Evolutionary conservation across 202 grass and related monocot genomes (phyloP).

Genomic region (Elaeis oleifera): DNA sequence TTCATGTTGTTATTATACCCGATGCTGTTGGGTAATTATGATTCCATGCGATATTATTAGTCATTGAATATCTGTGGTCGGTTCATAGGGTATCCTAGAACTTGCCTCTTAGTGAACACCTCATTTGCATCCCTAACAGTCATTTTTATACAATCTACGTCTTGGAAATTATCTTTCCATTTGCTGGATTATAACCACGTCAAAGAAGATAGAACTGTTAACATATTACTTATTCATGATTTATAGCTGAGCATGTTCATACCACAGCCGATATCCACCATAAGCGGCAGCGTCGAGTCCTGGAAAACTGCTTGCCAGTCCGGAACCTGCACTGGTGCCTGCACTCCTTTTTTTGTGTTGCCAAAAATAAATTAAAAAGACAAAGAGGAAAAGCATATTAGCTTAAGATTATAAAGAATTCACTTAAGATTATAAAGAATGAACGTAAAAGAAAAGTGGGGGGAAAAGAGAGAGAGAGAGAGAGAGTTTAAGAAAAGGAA

Average conservation of each 20-base stretch:
- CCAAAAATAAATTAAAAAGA: background rate
- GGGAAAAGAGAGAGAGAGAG: background rate
- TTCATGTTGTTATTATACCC: too few relatives aligned
- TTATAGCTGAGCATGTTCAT: background rate
- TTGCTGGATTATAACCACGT: too few relatives aligned
- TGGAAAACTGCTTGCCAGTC: conserved; percentile 65
- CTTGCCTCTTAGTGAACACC: too few relatives aligned
- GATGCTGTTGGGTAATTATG: too few relatives aligned
- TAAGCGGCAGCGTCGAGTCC: conserved; percentile 58
- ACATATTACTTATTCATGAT: too few relatives aligned
- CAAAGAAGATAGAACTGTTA: too few relatives aligned
- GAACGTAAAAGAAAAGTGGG: background rate
- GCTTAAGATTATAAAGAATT: background rate
- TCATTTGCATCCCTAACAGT: too few relatives aligned
- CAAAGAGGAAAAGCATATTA: background rate
- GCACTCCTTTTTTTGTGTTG: background rate
- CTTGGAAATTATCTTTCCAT: too few relatives aligned
- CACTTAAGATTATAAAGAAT: background rate
- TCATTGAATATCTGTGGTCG: too few relatives aligned
- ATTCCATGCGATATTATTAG: too few relatives aligned
- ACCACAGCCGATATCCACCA: conserved; percentile 98
- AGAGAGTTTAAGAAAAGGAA: background rate
- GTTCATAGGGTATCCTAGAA: too few relatives aligned
- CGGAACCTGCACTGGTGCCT: conserved; percentile 55
- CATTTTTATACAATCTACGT: too few relatives aligned